A percentile compares a stretch with the other conserved stretches of the same genome.
Conservation (phyloP, 1,139 yeast species). For the Torulaspora globosa region DNA sequence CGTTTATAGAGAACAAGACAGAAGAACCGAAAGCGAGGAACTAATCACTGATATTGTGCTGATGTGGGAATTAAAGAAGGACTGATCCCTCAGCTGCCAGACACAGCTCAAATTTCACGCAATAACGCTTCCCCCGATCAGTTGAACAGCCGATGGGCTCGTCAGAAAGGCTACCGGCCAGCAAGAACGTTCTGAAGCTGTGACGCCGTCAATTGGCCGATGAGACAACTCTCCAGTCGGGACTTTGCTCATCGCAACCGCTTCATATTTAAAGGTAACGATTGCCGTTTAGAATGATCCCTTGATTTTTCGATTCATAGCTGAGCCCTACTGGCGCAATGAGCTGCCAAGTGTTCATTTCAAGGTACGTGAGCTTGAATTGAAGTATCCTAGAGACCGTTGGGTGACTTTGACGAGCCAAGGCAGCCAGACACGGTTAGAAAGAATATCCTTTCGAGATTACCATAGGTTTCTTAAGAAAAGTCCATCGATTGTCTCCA, state of each 20-base stretch:
- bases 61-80: too few species aligned
- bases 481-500: too few species aligned
- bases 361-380: not conserved
- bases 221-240: not conserved
- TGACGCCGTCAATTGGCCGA: not conserved
- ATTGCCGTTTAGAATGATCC: constrained; percentile 1
- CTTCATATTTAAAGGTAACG: not conserved
- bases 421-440: not conserved
- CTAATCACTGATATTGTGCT: too few species aligned
- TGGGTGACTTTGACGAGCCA: not conserved
- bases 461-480: too few species aligned
- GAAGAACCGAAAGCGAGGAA: not conserved
- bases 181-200: not conserved
- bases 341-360: not conserved
- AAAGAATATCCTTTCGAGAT: too few species aligned
- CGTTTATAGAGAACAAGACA: not conserved
- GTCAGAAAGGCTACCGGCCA: not conserved
- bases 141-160: not conserved
- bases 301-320: not conserved
- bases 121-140: too few species aligned
- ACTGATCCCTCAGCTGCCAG: too few species aligned
- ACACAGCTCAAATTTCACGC: too few species aligned
- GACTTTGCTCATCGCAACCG: not conserved
- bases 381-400: not conserved
- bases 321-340: not conserved